Conservation (phyloP, 2,329 filamentous ascomycete genomes). For the Xylaria sp. region DNA sequence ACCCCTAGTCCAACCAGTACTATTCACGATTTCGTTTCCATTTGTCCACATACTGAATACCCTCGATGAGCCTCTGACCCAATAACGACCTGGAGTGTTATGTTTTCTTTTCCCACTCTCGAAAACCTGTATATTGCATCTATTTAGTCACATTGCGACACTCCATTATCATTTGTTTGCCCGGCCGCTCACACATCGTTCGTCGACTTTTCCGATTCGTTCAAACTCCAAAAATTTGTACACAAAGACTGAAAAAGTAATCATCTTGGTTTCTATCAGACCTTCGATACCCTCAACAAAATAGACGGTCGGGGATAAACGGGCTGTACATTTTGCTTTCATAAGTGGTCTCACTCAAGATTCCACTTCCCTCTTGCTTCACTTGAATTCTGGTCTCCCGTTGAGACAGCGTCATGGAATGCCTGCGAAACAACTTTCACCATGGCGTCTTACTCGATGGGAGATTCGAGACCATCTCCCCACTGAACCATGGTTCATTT, state of each 20-base stretch:
- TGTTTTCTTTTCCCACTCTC: constrained; percentile 48
- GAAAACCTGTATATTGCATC: constrained; percentile 50
- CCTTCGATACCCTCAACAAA: constrained; percentile 43
- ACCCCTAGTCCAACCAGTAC: constrained; percentile 43
- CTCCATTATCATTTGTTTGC: constrained; percentile 30
- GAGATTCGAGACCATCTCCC: constrained; percentile 90
- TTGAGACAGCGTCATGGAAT: constrained; percentile 73
- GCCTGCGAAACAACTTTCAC: constrained; percentile 84
- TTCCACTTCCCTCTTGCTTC: constrained; percentile 44
- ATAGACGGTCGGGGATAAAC: constrained; percentile 46
- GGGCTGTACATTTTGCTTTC: constrained; percentile 46
- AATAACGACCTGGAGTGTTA: constrained; percentile 57
- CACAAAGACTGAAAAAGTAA: constrained; percentile 47
- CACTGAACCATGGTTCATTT: constrained; percentile 98
- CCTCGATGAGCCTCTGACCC: constrained; percentile 59
- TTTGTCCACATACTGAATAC: constrained; percentile 54
- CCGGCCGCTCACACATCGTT: constrained; percentile 34
- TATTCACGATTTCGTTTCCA: constrained; percentile 51
- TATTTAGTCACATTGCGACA: constrained; percentile 37
- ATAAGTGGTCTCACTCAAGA: constrained; percentile 43
- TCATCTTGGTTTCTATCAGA: constrained; percentile 41
- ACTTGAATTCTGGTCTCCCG: constrained; percentile 51
- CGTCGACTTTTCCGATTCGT: constrained; percentile 40
- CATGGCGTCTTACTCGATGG: constrained; percentile 84
- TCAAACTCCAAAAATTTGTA: constrained; percentile 41